phyloP scores from a whole-genome alignment of 208 protist species.

The Vickermania ingenoplastis region DNA sequence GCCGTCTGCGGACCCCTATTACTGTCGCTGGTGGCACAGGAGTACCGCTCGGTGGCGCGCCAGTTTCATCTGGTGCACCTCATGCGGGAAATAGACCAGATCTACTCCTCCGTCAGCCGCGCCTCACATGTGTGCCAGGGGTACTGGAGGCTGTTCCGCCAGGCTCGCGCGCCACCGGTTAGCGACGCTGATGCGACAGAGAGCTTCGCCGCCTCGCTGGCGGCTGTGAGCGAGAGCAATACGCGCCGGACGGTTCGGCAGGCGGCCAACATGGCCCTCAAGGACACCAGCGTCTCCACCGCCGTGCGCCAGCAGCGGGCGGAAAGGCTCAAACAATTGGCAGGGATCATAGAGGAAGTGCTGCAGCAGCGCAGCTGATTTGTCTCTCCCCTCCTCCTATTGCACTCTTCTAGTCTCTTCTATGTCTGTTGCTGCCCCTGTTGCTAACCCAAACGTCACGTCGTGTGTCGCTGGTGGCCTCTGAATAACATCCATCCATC shows the following conservation, averaged over 20 bases:
- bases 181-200: constrained; percentile 20
- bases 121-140: constrained; percentile 9
- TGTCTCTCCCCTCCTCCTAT: too few species aligned
- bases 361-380: too few species aligned
- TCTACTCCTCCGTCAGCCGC: constrained; percentile 17
- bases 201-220: constrained; percentile 22
- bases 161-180: constrained; percentile 4
- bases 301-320: constrained; percentile 19
- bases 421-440: too few species aligned
- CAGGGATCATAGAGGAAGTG: constrained; percentile 15
- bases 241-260: constrained; percentile 26
- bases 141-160: not conserved
- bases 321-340: constrained; percentile 15
- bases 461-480: too few species aligned
- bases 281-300: constrained; percentile 22
- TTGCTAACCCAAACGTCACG: too few species aligned
- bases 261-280: constrained; percentile 28
- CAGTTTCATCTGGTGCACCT: constrained; percentile 22
- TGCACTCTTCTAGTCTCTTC: too few species aligned
- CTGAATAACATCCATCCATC: too few species aligned
- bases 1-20: constrained; percentile 25
- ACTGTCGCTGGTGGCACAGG: constrained; percentile 35
- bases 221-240: constrained; percentile 23
- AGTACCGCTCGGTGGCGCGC: constrained; percentile 30
- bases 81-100: constrained; percentile 34